Evolutionary conservation across 257 asterid species (phyloP).

Genomic region (Solanum tarijense): DNA sequence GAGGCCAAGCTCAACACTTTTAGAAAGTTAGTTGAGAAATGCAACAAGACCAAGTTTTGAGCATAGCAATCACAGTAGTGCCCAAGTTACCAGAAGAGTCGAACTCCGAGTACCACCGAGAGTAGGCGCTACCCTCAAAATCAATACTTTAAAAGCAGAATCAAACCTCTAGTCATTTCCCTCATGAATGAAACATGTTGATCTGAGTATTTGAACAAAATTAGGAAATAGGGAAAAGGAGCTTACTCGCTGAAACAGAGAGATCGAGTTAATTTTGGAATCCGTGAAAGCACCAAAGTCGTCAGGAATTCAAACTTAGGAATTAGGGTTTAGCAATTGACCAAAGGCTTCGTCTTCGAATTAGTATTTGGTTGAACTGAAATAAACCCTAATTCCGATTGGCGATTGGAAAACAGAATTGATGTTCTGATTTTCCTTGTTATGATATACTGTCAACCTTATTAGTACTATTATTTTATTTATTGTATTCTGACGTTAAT

Average conservation of each 20-base stretch:
- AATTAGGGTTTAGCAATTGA: not conserved
- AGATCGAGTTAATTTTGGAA: not conserved
- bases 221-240: not conserved
- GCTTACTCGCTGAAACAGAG: not conserved
- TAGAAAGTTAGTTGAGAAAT: not conserved
- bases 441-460: not conserved
- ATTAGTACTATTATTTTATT: not conserved
- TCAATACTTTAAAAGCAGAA: not conserved
- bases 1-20: not conserved
- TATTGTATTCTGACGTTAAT: not conserved
- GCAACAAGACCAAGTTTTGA: not conserved
- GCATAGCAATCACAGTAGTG: not conserved
- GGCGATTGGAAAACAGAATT: not conserved
- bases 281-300: not conserved
- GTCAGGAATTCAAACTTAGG: not conserved
- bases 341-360: not conserved
- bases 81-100: not conserved
- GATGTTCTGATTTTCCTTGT: not conserved
- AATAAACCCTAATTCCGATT: slow-evolving; percentile 7
- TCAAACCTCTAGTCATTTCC: not conserved
- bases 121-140: not conserved
- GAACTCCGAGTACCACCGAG: not conserved
- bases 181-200: not conserved
- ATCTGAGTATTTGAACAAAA: not conserved
- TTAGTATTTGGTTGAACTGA: not conserved